Conservation (phyloP, 2,329 filamentous ascomycete species). For the Claviceps spartinae region DNA sequence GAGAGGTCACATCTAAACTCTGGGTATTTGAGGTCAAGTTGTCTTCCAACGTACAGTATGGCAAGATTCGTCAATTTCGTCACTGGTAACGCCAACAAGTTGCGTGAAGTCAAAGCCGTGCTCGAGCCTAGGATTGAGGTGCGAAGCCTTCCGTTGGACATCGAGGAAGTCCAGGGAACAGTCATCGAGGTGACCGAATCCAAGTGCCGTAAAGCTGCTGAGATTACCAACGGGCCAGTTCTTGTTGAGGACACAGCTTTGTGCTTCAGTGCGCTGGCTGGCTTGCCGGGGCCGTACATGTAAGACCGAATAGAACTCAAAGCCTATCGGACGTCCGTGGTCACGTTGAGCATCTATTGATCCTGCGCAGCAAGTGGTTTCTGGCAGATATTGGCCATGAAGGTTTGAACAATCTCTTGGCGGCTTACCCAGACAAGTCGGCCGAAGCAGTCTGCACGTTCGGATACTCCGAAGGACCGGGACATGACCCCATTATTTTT, state of each 20-base stretch:
- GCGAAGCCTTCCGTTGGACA: constrained; percentile 59
- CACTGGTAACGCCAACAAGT: constrained; percentile 90
- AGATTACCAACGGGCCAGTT: constrained; percentile 69
- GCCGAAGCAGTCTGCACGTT: constrained; percentile 94
- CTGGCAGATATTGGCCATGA: constrained; percentile 68
- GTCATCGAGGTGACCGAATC: constrained; percentile 83
- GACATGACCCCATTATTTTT: constrained; percentile 72
- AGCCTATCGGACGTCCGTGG: not conserved
- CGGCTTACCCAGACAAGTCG: constrained; percentile 78
- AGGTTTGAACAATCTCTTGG: constrained; percentile 80
- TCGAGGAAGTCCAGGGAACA: constrained; percentile 82
- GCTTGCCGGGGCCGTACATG: constrained; percentile 95
- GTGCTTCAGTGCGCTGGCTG: constrained; percentile 79
- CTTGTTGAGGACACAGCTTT: constrained; percentile 92
- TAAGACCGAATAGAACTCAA: constrained; percentile 45
- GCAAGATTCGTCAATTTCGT: constrained; percentile 66
- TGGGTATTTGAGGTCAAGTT: not conserved
- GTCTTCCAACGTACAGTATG: constrained; percentile 18
- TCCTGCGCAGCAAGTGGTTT: constrained; percentile 70
- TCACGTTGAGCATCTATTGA: constrained; percentile 10
- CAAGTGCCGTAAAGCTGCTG: constrained; percentile 74
- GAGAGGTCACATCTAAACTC: too few species aligned
- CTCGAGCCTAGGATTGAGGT: constrained; percentile 62
- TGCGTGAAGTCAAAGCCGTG: constrained; percentile 79
- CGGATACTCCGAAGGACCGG: constrained; percentile 77